Evolutionary conservation across 2,329 filamentous ascomycete genomes (phyloP).

Genomic region (Aspergillus aculeatus): DNA sequence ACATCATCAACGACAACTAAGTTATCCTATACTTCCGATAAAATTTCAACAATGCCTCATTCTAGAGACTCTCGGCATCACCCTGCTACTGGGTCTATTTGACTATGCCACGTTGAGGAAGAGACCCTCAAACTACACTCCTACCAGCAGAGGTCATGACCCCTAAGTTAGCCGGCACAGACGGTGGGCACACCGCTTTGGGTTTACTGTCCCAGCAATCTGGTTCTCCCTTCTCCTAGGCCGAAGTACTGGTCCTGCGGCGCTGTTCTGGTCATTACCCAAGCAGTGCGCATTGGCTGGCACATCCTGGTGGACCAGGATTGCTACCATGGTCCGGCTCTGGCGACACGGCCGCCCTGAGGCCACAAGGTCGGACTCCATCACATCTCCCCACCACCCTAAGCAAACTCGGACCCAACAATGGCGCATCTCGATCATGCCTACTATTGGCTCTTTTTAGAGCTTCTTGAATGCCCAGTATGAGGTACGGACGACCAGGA

Average conservation of each 20-base stretch:
- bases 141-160: not conserved
- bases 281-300: slow-evolving; percentile 5
- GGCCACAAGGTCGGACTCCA: not conserved
- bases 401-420: slow-evolving; percentile 10
- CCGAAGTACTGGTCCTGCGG: slow-evolving; percentile 15
- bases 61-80: not conserved
- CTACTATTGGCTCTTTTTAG: not conserved
- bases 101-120: not conserved
- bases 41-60: not conserved
- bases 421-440: not conserved
- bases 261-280: slow-evolving; percentile 7
- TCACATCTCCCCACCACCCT: not conserved
- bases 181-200: slow-evolving; percentile 16
- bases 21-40: not conserved
- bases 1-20: not conserved
- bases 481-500: not conserved
- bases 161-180: not conserved
- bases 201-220: slow-evolving; percentile 16
- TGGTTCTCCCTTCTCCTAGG: slow-evolving; percentile 13
- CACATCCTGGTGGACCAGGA: not conserved
- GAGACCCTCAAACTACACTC: not conserved
- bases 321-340: not conserved
- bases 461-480: not conserved
- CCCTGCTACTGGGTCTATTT: not conserved
- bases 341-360: not conserved